Percentiles rank a stretch among this genome's conserved stretches.
Evolutionary conservation across 306 rosid species (phyloP).

Genomic region (Sphenostylis stenocarpa): DNA sequence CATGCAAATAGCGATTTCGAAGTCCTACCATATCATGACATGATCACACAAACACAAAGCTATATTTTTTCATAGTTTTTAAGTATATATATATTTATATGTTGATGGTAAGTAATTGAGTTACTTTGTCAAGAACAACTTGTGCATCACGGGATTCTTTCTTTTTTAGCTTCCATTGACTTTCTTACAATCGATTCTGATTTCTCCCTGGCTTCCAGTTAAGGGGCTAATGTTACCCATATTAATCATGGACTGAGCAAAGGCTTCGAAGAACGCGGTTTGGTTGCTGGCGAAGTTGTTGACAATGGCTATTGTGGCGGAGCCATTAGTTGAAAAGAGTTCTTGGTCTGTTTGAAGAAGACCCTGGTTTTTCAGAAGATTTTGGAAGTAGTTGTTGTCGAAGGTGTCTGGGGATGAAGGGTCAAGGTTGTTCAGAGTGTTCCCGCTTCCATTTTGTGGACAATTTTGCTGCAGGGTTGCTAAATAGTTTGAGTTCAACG

Average conservation of each 20-base stretch:
- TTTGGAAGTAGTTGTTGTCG: conserved; percentile 63
- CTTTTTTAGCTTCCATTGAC: conserved; percentile 52
- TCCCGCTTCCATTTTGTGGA: conserved; percentile 58
- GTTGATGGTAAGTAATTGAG: not conserved
- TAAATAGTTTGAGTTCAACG: conserved; percentile 49
- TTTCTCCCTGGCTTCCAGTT: conserved; percentile 61
- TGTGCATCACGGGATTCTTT: not conserved
- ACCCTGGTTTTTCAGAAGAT: conserved; percentile 47
- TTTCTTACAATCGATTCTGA: conserved; percentile 61
- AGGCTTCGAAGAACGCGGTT: conserved; percentile 58
- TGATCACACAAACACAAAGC: not conserved
- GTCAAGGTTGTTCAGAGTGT: conserved; percentile 51
- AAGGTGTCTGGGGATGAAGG: conserved; percentile 50
- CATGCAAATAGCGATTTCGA: not conserved
- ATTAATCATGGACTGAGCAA: conserved; percentile 69
- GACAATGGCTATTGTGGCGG: conserved; percentile 51
- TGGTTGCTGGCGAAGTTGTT: conserved; percentile 55
- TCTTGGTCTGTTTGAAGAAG: conserved; percentile 69
- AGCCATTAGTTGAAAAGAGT: conserved; percentile 47
- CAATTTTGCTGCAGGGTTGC: conserved; percentile 53
- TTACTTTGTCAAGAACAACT: not conserved
- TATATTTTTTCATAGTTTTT: not conserved
- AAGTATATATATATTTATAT: not conserved
- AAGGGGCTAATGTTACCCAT: conserved; percentile 71
- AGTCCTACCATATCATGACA: not conserved